Conservation (phyloP, 1,139 yeast species). For the Geotrichum aggregatum region DNA sequence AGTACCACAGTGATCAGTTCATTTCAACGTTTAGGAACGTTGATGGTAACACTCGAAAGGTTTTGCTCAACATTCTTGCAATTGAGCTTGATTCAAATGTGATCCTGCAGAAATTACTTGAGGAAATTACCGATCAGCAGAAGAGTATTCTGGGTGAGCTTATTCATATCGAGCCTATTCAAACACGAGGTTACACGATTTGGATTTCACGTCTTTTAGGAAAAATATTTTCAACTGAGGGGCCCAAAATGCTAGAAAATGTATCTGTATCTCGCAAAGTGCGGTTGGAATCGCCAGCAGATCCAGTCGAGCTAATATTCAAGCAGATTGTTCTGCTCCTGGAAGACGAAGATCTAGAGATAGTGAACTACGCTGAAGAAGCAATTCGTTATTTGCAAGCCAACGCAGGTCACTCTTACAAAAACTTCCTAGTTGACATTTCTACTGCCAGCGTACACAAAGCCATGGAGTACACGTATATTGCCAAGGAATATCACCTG, state of each 20-base stretch:
- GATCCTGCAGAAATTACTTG: background rate
- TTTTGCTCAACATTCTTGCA: conserved; percentile 10
- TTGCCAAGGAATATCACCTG: background rate
- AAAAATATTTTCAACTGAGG: conserved; percentile 6
- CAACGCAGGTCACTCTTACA: background rate
- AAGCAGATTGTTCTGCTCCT: background rate
- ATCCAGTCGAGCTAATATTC: conserved; percentile 11
- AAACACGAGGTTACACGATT: conserved; percentile 12
- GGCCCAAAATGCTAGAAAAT: background rate
- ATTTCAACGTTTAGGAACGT: background rate
- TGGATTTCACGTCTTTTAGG: conserved; percentile 18
- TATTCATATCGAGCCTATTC: conserved; percentile 1
- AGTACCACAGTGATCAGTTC: background rate
- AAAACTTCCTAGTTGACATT: background rate
- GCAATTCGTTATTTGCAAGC: conserved; percentile 8
- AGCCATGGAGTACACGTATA: conserved; percentile 1
- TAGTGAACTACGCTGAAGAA: conserved; percentile 12
- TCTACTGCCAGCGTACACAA: background rate
- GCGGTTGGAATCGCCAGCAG: background rate
- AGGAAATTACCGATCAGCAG: background rate
- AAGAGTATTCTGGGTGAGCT: background rate
- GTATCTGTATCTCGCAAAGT: background rate
- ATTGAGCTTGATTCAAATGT: conserved; percentile 13
- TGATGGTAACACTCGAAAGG: background rate
- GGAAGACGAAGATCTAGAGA: conserved; percentile 2